Percentiles rank a stretch among this genome's conserved stretches.
phyloP scores from a whole-genome alignment of 139 green algal species.

The Haematococcus lacustris region DNA sequence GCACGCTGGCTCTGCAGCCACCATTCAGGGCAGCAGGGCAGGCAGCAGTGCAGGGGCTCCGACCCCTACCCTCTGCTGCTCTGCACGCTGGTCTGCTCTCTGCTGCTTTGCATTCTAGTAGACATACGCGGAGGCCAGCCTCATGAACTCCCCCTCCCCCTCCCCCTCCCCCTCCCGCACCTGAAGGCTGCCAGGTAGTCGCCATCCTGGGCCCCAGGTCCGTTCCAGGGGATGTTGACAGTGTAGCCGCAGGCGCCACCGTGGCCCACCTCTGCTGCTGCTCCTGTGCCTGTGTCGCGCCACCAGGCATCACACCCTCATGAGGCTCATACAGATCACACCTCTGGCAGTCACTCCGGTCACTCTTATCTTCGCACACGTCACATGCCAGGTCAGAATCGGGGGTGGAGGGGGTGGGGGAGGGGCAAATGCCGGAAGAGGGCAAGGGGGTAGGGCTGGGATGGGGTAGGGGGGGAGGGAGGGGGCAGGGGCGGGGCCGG shows the following conservation, averaged over 20 bases:
- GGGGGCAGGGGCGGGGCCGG: too few species aligned
- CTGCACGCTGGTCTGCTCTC: not conserved
- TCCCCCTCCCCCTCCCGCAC: too few species aligned
- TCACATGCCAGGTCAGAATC: not conserved
- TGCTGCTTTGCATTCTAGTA: not conserved
- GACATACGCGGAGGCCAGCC: not conserved
- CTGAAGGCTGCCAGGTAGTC: slow-evolving; percentile 65
- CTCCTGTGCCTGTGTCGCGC: slow-evolving; percentile 46
- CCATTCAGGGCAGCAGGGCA: not conserved
- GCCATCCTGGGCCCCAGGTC: slow-evolving; percentile 35
- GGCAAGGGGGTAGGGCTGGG: not conserved
- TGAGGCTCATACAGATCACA: not conserved
- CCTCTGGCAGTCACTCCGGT: not conserved
- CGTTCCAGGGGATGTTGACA: slow-evolving; percentile 67
- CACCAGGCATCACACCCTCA: not conserved
- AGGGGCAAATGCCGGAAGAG: too few species aligned
- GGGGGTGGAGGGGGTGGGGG: too few species aligned
- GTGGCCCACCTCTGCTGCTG: slow-evolving; percentile 21
- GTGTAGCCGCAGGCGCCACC: slow-evolving; percentile 45
- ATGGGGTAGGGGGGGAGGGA: too few species aligned
- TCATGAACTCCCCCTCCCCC: not conserved
- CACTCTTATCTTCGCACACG: not conserved
- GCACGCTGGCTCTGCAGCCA: not conserved
- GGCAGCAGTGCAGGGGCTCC: not conserved
- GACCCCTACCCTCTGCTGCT: not conserved